These are phyloP conservation scores for Hansfordia pulvinata DNA, from an alignment of 2,329 filamentous ascomycete genomes.

Conservation along the genomic window DNA sequence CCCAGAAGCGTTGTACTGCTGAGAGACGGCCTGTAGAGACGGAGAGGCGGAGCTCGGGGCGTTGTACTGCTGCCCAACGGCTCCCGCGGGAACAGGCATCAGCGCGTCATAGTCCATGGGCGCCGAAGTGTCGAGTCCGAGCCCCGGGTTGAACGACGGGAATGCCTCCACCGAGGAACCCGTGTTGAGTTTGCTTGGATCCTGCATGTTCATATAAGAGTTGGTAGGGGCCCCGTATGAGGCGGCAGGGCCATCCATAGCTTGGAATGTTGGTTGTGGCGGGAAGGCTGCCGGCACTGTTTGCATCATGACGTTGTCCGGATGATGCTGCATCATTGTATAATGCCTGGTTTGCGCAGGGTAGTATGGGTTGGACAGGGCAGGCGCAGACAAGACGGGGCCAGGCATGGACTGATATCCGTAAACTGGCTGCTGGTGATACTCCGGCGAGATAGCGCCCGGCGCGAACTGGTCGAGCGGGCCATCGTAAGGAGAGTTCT, in stretches of 20 bases:
- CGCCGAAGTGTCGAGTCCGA: constrained; percentile 17
- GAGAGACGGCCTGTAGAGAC: constrained; percentile 12
- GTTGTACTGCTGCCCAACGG: no score
- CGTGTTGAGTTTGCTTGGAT: constrained; percentile 11
- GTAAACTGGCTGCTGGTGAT: constrained; percentile 5
- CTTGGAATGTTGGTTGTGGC: constrained; percentile 13
- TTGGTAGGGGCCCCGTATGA: constrained; percentile 11
- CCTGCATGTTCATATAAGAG: constrained; percentile 17
- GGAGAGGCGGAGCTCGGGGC: no score
- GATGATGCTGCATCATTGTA: constrained; percentile 10
- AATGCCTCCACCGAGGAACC: constrained; percentile 27
- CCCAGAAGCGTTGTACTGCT: constrained; percentile 24
- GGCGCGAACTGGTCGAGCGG: constrained; percentile 6
- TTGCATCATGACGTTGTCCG: constrained; percentile 10
- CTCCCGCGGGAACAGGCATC: no score
- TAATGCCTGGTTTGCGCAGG: constrained; percentile 7
- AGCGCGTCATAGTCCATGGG: constrained; percentile 17
- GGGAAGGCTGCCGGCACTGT: constrained; percentile 5
- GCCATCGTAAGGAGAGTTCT: constrained; percentile 13
- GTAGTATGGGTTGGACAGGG: no score
- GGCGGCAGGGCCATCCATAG: constrained; percentile 16
- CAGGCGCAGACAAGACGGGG: constrained; percentile 1
- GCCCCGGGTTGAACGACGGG: constrained; percentile 19
- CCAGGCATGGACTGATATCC: constrained; percentile 8
- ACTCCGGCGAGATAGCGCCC: constrained; percentile 7